Base-by-base conservation (phyloP, 371 early-diverging fungal species). In the Thermomucor indicae-seudaticae region DNA sequence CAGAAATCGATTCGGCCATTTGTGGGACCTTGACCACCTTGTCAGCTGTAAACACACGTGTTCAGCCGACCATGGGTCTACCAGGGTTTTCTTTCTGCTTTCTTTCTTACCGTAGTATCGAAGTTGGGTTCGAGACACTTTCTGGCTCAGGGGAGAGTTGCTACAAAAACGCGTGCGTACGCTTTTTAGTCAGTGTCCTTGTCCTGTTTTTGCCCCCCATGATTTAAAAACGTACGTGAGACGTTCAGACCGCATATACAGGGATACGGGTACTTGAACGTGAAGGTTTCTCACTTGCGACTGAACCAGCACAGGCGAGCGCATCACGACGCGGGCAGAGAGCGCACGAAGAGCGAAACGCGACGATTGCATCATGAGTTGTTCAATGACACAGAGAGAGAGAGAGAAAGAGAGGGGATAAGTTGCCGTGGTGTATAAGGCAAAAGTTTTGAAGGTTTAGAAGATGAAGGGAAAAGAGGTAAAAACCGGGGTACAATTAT, bases 1-100 rank as follows among this genome's bases (percentile, higher is more conserved):
- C 96, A 35, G 95, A 89, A 63, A 98, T 96, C 25, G 96, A 95
- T 64, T 98, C 98, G 47, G 94, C 97, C 92, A 98, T 90, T 43
- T 88, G 86, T 37, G 98, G 98, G 24, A 90, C 90, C 75, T 92
- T 86, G 72, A 98, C 84, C 53, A 89, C 80, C 72, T 81, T 85
- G 64, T 86, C 83, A 39, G 84, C 86, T 86, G 50, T 12, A 40
- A 12, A 20, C 37, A 20, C 48, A 45, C 22, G 10, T 37, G 19
- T 37, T 11, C 14, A 37, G 14, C 37, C 32, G 19, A 19, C n/a
- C n/a, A n/a, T n/a, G n/a, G n/a, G n/a, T n/a, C 32, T 8, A 25
- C 31, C 5, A 38, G 28, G 22, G 20, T 10, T 23, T 8, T 43
- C 14, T 31, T 1, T 31, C 0, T 22, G 23, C 20, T 27, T 17